Conservation (phyloP, 495 filamentous ascomycete genomes). For the Penicillium mononematosum region DNA sequence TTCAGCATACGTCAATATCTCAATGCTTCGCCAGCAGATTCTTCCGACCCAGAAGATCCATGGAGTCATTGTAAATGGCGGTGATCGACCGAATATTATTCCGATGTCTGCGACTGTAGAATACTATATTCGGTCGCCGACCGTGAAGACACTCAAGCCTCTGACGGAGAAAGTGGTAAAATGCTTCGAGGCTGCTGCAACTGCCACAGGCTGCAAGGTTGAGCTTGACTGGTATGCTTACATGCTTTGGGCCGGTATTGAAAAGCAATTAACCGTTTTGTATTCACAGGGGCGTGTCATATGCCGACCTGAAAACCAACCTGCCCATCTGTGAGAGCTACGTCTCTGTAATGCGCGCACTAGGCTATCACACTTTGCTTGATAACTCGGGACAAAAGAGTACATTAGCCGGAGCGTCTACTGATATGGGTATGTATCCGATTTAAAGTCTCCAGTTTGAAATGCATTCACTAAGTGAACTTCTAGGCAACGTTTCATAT, state of each 20-base stretch:
- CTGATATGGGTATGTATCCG: conserved; percentile 39
- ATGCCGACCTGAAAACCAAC: conserved; percentile 54
- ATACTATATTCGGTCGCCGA: conserved; percentile 57
- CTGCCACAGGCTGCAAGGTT: conserved; percentile 56
- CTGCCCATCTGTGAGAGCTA: conserved; percentile 52
- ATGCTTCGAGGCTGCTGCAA: conserved; percentile 58
- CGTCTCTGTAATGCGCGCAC: conserved; percentile 48
- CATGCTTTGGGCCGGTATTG: background rate
- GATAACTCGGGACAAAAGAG: conserved; percentile 40
- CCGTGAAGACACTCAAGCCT: conserved; percentile 39
- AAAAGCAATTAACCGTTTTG: background rate
- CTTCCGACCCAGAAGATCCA: conserved; percentile 45
- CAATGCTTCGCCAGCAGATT: conserved; percentile 62
- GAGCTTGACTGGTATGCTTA: conserved; percentile 39
- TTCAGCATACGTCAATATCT: conserved; percentile 59
- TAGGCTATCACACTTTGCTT: conserved; percentile 45
- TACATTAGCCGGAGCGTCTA: conserved; percentile 29
- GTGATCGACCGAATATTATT: conserved; percentile 52
- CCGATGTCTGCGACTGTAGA: conserved; percentile 52
- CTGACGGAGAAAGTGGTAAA: conserved; percentile 50
- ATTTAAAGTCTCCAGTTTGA: background rate
- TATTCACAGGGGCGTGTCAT: conserved; percentile 41
- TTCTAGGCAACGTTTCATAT: conserved; percentile 58
- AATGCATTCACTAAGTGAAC: conserved; percentile 11
- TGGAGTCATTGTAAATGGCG: conserved; percentile 46